Conservation (phyloP, 1,284 basidiomycete species). For the Bondarzewia mesenterica region DNA sequence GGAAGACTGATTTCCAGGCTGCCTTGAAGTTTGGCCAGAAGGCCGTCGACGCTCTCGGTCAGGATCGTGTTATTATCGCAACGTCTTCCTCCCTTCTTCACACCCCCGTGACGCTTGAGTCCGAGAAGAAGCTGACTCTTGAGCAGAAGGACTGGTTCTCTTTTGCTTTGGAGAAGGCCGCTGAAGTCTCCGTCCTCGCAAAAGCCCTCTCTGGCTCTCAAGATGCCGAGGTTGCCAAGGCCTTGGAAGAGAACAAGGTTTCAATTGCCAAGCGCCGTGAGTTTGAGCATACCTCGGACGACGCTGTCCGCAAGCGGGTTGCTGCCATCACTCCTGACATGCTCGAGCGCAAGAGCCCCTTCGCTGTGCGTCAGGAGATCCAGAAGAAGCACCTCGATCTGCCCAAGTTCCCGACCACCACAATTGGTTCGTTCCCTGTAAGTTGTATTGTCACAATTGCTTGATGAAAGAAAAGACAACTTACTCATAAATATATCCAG, state of each 20-base stretch:
- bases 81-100: constrained; percentile 98
- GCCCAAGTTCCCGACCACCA: constrained; percentile 98
- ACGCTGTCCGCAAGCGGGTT: constrained; percentile 93
- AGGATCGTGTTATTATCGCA: constrained; percentile 86
- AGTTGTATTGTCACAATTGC: constrained; percentile 18
- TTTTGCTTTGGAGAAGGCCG: constrained; percentile 95
- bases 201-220: constrained; percentile 78
- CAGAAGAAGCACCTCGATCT: constrained; percentile 89
- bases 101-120: constrained; percentile 92
- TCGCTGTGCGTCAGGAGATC: constrained; percentile 81
- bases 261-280: constrained; percentile 95
- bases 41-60: constrained; percentile 76
- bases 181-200: constrained; percentile 87
- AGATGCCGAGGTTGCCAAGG: constrained; percentile 57
- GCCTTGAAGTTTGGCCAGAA: constrained; percentile 83
- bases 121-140: constrained; percentile 86
- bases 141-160: constrained; percentile 99
- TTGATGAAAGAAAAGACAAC: constrained; percentile 2
- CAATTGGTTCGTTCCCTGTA: constrained; percentile 96
- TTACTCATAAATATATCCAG: constrained; percentile 26
- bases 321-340: constrained; percentile 84
- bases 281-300: constrained; percentile 94
- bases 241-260: constrained; percentile 81
- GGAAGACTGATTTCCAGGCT: constrained; percentile 93
- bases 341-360: constrained; percentile 88